Conservation (phyloP, 2,329 filamentous ascomycete genomes). For the Alternaria metachromatica region DNA sequence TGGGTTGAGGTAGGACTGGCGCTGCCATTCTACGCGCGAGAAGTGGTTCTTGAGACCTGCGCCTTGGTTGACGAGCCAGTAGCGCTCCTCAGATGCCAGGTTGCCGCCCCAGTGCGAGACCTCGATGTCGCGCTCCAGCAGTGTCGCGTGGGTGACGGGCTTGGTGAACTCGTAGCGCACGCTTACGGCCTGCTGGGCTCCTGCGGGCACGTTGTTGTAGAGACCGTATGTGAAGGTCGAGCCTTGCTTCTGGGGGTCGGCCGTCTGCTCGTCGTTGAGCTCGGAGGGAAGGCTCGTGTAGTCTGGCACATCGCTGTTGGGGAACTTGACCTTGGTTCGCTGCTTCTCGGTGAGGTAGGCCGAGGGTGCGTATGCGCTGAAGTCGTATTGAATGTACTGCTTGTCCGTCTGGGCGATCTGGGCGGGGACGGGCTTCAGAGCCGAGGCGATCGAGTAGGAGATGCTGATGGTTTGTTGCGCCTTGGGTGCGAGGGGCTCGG, state of each 20-base stretch:
- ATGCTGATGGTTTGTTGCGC: slow-evolving; percentile 87
- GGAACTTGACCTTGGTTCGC: slow-evolving; percentile 95
- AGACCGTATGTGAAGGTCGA: slow-evolving; percentile 88
- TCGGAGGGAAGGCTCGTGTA: slow-evolving; percentile 74
- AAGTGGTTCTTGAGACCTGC: slow-evolving; percentile 69
- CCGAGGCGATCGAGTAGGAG: slow-evolving; percentile 79
- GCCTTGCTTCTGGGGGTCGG: slow-evolving; percentile 82
- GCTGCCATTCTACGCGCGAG: slow-evolving; percentile 57
- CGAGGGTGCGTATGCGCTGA: slow-evolving; percentile 84
- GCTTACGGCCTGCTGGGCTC: slow-evolving; percentile 72
- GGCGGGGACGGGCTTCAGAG: slow-evolving; percentile 81
- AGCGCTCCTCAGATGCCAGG: slow-evolving; percentile 91
- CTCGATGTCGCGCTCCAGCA: slow-evolving; percentile 88
- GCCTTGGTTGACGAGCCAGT: slow-evolving; percentile 84
- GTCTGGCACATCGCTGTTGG: slow-evolving; percentile 78
- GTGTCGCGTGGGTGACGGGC: slow-evolving; percentile 79
- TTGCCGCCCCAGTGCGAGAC: slow-evolving; percentile 99
- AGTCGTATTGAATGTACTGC: slow-evolving; percentile 85
- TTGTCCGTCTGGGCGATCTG: slow-evolving; percentile 82
- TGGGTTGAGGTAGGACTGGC: slow-evolving; percentile 72
- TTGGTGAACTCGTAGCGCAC: slow-evolving; percentile 96
- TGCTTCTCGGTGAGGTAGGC: slow-evolving; percentile 89
- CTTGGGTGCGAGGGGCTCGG: slow-evolving; percentile 75
- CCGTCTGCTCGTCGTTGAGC: slow-evolving; percentile 64
- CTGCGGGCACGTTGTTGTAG: slow-evolving; percentile 82